Evolutionary conservation across 257 asterid species (phyloP), one percentile per base, ranked within the genome.

Genomic region (Verbascum thapsus): DNA sequence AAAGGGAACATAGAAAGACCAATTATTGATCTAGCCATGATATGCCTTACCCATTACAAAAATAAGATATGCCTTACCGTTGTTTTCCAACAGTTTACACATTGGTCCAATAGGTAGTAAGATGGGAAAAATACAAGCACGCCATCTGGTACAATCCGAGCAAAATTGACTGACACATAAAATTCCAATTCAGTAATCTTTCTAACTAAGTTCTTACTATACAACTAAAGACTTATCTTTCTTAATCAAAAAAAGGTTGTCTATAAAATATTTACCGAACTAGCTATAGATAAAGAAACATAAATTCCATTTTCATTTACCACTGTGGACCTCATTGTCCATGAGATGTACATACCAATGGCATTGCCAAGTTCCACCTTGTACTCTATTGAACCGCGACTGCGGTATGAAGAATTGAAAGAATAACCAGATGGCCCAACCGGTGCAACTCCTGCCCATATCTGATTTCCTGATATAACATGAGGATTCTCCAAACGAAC

Each of bases 401-500:
- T 83, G 70, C 91, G 84, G 64, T 87, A 92, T 38, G 97, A 92
- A 69, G 99, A 92, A 70, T 92, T 92, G 76, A 92, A 79, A 78
- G 94, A 64, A 73, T 77, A 78, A 60, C 96, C 97, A 72, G 99
- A 92, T 73, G 99, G 99, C 52, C 99, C 97, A 57, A 81, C 86
- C 0, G 99, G 83, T 54, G 82, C 81, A 61, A 87, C 87, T 62
- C 97, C 99, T 37, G 96, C 95, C 97, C 97, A 89, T 74, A 92
- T 81, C 79, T 92, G 97, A 77, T 79, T 76, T 68, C 75, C 90
- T 44, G 95, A 76, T 85, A 92, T 92, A 61, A 92, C 99, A 70
- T 92, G 99, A 77, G 99, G 99, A 77, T 92, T 92, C 83, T 92
- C 99, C 85, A 89, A 75, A 64, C 94, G 96, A 56, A 92, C 77